A percentile compares a stretch with the other conserved stretches of the same genome.
Conservation (phyloP, 163 green algal genomes). For the Volvox carteri region DNA sequence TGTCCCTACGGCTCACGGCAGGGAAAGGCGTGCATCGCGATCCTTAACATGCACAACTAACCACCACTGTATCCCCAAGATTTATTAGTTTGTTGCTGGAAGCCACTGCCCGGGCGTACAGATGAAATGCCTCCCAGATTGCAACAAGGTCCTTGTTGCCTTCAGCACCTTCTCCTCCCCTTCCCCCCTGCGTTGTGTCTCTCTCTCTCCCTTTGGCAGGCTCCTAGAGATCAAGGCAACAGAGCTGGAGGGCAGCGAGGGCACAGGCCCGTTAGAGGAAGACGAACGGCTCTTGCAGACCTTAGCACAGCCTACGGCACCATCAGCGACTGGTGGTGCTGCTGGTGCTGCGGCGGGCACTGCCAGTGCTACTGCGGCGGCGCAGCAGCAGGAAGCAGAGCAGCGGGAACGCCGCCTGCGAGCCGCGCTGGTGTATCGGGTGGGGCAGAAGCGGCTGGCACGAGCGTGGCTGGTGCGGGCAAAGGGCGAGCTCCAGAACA, state of each 20-base stretch:
- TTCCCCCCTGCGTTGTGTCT: not conserved
- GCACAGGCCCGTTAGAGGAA: slow-evolving; percentile 77
- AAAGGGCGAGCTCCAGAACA: slow-evolving; percentile 57
- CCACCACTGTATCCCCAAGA: too few relatives aligned
- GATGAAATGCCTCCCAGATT: too few relatives aligned
- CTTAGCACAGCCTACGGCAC: not conserved
- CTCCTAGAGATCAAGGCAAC: slow-evolving; percentile 77
- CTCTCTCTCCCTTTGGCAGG: slow-evolving; percentile 20
- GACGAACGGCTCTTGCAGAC: slow-evolving; percentile 62
- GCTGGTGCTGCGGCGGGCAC: not conserved
- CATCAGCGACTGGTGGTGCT: not conserved
- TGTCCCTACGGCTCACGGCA: not conserved
- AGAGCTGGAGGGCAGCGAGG: slow-evolving; percentile 72
- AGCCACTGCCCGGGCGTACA: too few relatives aligned
- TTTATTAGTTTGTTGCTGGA: too few relatives aligned
- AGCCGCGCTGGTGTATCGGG: slow-evolving; percentile 74
- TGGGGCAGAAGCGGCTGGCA: slow-evolving; percentile 79
- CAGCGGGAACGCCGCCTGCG: slow-evolving; percentile 31
- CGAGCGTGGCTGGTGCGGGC: slow-evolving; percentile 70
- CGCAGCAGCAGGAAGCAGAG: slow-evolving; percentile 25
- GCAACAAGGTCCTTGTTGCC: too few relatives aligned
- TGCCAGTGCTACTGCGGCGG: not conserved
- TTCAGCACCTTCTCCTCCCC: too few relatives aligned
- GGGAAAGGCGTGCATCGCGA: too few relatives aligned
- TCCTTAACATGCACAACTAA: too few relatives aligned